A percentile compares a stretch with the other conserved stretches of the same genome.
These are phyloP conservation scores for Linderniella brevidens DNA, from an alignment of 257 asterid genomes.

Conservation along the genomic window DNA sequence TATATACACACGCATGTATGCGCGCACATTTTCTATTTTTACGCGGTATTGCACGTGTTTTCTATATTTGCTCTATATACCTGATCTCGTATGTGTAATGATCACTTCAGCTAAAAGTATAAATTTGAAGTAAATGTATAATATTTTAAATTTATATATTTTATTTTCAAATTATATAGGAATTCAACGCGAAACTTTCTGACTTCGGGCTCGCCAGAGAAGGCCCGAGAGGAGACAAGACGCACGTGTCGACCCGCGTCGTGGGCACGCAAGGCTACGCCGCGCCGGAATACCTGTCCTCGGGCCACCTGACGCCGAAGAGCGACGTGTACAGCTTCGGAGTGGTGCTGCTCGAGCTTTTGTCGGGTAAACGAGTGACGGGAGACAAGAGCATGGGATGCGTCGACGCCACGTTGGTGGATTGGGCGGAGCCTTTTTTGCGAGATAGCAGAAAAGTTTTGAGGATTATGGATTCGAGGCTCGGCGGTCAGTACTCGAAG, in stretches of 20 bases:
- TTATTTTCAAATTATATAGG: too few relatives aligned
- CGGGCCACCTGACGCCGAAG: conserved; percentile 36
- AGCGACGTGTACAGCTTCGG: conserved; percentile 28
- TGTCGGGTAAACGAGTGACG: conserved; percentile 22
- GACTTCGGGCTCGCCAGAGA: conserved; percentile 68
- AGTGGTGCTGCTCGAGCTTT: conserved; percentile 16
- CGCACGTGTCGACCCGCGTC: conserved; percentile 57
- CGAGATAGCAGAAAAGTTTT: conserved; percentile 25
- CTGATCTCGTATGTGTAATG: too few relatives aligned
- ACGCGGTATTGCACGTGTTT: too few relatives aligned
- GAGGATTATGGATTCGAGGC: conserved; percentile 58
- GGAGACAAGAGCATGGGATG: conserved; percentile 44
- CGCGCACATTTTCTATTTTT: too few relatives aligned
- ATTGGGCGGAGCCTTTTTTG: conserved; percentile 54
- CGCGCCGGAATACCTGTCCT: conserved; percentile 58
- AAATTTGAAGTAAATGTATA: too few relatives aligned
- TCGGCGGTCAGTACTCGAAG: conserved; percentile 48
- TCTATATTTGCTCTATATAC: too few relatives aligned
- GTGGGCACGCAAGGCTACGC: conserved; percentile 59
- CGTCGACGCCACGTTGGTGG: conserved; percentile 35
- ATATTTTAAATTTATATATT: too few relatives aligned
- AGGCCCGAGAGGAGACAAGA: conserved; percentile 53
- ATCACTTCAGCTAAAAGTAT: too few relatives aligned
- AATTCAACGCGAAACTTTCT: conserved; percentile 51
- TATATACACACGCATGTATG: too few relatives aligned